Conservation (phyloP, 2,329 filamentous ascomycete species). For the Orbilia quercus region DNA sequence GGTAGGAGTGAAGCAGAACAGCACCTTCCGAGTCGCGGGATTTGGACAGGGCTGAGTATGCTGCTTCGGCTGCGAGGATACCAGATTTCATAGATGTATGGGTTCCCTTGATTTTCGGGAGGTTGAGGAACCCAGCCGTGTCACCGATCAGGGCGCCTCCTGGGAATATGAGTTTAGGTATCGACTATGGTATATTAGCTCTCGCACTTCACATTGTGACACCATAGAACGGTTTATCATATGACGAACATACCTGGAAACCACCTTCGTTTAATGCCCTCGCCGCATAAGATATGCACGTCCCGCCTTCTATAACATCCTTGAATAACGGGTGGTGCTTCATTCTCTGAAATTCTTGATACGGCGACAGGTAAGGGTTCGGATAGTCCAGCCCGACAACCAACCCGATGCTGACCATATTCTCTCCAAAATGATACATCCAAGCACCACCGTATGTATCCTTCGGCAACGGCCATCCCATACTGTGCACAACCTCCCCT, state of each 20-base stretch:
- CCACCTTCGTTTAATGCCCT: slow-evolving; percentile 92
- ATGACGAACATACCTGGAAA: slow-evolving; percentile 72
- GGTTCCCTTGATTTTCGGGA: slow-evolving; percentile 98
- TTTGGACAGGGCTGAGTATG: slow-evolving; percentile 77
- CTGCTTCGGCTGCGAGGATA: slow-evolving; percentile 93
- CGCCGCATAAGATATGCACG: slow-evolving; percentile 96
- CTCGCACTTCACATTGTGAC: neutral
- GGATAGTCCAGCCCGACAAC: slow-evolving; percentile 95
- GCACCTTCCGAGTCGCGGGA: slow-evolving; percentile 65
- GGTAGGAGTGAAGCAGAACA: slow-evolving; percentile 94
- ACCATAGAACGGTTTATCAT: neutral
- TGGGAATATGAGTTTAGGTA: slow-evolving; percentile 95
- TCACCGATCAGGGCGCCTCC: slow-evolving; percentile 95
- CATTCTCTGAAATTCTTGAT: slow-evolving; percentile 96
- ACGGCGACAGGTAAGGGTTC: slow-evolving; percentile 96
- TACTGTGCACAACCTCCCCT: slow-evolving; percentile 84
- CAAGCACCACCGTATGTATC: slow-evolving; percentile 97
- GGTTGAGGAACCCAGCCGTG: slow-evolving; percentile 94
- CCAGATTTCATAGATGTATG: slow-evolving; percentile 98
- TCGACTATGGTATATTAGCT: slow-evolving; percentile 68
- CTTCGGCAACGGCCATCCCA: slow-evolving; percentile 88
- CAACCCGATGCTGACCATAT: slow-evolving; percentile 89
- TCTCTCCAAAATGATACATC: slow-evolving; percentile 99
- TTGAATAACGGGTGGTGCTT: slow-evolving; percentile 96
- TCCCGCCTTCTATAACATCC: slow-evolving; percentile 88